Base-by-base conservation (phyloP, 75 land plant species). In the Cupressus sempervirens region DNA sequence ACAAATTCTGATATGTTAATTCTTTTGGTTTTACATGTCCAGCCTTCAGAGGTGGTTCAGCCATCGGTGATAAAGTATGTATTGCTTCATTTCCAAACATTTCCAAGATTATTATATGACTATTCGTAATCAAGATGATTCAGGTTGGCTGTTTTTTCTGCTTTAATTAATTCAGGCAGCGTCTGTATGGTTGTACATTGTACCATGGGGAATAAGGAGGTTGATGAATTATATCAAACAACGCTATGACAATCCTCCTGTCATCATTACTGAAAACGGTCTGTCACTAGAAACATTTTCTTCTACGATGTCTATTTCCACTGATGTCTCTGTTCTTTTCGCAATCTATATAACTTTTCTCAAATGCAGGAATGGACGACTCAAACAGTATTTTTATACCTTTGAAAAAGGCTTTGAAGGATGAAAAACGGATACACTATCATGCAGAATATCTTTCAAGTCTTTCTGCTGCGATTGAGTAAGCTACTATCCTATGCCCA, bases 191-290 rank as follows among this genome's bases (percentile, higher is more conserved):
- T 79, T 94, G 62, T 93, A 92, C 79, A 92, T 93, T 74, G 95
- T 95, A 5, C 97, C 97, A 70, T 75, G 30, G n/a, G 97, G 97
- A 13, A 88, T 95, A 29, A 88, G 92, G 85, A 90, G 89, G 68
- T 86, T 93, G 16, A 89, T 92, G 93, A 90, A 93, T 46, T 92
- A 95, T 84, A 89, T 93, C 83, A 93, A 88, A 79, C 15, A 86
- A 11, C 88, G 89, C 83, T 95, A 95, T 85, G 90, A 87, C 14
- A 95, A 95, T 77, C 95, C 95, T 34, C 87, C 82, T 6, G 92
- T 95, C n/a, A 68, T 92, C 83, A 93, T 95, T 84, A 95, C 93
- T 6, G 94, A 95, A 84, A 95, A 93, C 83, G 97, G 95, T 87
- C 84, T 29, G 75, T 12, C 7, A 82, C n/a, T 7, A 6, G n/a